phyloP scores from a whole-genome alignment of 108 stramenopile genomes.

The Schizochytrium sp. region DNA sequence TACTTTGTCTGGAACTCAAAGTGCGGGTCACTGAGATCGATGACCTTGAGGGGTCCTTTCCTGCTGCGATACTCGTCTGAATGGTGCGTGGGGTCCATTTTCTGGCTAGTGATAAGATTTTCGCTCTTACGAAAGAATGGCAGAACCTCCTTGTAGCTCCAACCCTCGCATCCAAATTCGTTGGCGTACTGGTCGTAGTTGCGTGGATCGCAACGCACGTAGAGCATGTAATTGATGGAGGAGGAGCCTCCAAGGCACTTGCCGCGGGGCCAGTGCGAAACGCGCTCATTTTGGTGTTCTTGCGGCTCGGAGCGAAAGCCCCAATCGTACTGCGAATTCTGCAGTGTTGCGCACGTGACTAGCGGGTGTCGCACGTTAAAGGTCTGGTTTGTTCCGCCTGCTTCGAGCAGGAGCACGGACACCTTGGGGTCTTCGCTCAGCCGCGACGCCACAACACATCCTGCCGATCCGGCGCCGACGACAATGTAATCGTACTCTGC shows the following conservation, averaged over 20 bases:
- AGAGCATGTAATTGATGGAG: conserved; percentile 51
- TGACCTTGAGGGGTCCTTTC: conserved; percentile 20
- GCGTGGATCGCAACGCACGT: conserved; percentile 41
- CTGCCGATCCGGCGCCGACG: conserved; percentile 66
- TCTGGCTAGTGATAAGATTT: conserved; percentile 21
- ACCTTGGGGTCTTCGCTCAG: conserved; percentile 32
- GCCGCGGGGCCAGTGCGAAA: conserved; percentile 42
- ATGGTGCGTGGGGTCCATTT: neutral
- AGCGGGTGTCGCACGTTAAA: neutral
- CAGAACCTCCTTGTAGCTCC: conserved; percentile 42
- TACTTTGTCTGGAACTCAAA: neutral
- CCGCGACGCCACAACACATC: conserved; percentile 60
- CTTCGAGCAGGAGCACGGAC: conserved; percentile 43
- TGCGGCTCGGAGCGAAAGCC: neutral
- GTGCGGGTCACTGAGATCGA: conserved; percentile 23
- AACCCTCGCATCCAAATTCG: conserved; percentile 32
- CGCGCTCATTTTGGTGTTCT: neutral
- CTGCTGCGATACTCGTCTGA: neutral
- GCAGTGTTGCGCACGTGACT: neutral
- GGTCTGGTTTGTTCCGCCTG: conserved; percentile 23
- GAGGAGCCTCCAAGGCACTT: conserved; percentile 57
- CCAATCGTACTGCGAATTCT: neutral
- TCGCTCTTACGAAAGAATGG: conserved; percentile 50
- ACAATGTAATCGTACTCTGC: conserved; percentile 60
- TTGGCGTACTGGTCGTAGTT: conserved; percentile 53